These are phyloP conservation scores for Saccharomyces hybrid DNA, from an alignment of 1,139 yeast genomes.

Conservation along the genomic window DNA sequence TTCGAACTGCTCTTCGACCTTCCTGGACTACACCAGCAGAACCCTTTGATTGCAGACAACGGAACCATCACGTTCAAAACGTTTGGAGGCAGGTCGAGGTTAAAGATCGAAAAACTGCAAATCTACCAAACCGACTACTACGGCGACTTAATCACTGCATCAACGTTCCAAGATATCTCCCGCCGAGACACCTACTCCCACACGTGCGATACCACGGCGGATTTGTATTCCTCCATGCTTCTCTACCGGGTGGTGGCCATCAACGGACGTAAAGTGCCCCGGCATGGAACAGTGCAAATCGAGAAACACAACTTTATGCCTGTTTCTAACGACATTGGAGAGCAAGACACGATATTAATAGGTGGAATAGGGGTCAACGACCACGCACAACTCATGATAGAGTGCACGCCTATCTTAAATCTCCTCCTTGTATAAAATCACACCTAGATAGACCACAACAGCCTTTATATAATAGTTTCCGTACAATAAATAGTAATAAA, in stretches of 20 bases:
- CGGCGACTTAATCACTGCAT: conserved; percentile 14
- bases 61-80: conserved; percentile 10
- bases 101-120: conserved; percentile 19
- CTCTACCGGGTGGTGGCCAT: conserved; percentile 16
- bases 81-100: conserved; percentile 17
- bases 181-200: conserved; percentile 7
- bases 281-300: conserved; percentile 10
- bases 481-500: not conserved
- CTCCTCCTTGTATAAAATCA: conserved; percentile 4
- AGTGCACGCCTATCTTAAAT: conserved; percentile 24
- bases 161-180: conserved; percentile 6
- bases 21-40: conserved; percentile 9
- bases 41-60: conserved; percentile 5
- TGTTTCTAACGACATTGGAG: not conserved
- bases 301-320: conserved; percentile 10
- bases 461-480: not conserved
- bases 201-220: conserved; percentile 1
- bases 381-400: conserved; percentile 19
- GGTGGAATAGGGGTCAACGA: conserved; percentile 17
- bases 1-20: conserved; percentile 20
- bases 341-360: not conserved
- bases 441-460: not conserved
- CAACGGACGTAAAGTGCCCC: conserved; percentile 18
- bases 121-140: conserved; percentile 16
- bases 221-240: conserved; percentile 5